Conservation (phyloP, 805 yeast species). For the Kluyveromyces wickerhamii region DNA sequence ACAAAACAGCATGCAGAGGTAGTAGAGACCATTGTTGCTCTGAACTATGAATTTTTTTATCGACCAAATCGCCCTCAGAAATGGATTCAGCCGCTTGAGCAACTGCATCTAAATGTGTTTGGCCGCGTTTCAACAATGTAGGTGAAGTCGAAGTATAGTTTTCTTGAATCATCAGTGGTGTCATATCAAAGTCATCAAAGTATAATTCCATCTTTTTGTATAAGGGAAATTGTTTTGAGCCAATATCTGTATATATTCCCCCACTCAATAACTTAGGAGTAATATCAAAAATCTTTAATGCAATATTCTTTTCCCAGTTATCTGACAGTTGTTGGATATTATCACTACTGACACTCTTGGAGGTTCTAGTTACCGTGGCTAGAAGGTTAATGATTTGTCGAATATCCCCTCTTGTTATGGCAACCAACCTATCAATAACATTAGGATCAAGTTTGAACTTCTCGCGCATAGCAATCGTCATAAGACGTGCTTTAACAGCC, state of each 20-base stretch:
- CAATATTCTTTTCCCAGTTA: constrained; percentile 85
- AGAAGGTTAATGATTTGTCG: constrained; percentile 88
- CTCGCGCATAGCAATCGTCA: constrained; percentile 87
- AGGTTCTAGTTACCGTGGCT: constrained; percentile 75
- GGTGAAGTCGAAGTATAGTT: constrained; percentile 73
- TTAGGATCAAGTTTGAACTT: constrained; percentile 71
- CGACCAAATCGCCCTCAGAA: constrained; percentile 77
- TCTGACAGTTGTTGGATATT: constrained; percentile 54
- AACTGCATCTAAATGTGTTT: constrained; percentile 51
- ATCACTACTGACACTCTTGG: constrained; percentile 46
- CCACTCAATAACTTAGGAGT: constrained; percentile 59
- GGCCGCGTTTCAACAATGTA: constrained; percentile 33
- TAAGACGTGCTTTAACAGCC: constrained; percentile 72
- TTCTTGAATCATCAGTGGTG: constrained; percentile 94
- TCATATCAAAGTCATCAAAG: constrained; percentile 89
- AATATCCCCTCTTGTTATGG: constrained; percentile 82
- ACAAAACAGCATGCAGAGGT: constrained; percentile 84
- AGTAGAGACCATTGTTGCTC: constrained; percentile 92
- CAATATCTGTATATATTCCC: constrained; percentile 41
- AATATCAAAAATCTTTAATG: constrained; percentile 88
- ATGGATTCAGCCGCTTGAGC: constrained; percentile 81
- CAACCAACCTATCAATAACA: constrained; percentile 74
- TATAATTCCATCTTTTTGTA: constrained; percentile 82
- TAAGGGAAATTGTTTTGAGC: constrained; percentile 44
- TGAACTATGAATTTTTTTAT: constrained; percentile 72